Evolutionary conservation across 306 rosid species (phyloP).

Genomic region (Prunus dulcis): DNA sequence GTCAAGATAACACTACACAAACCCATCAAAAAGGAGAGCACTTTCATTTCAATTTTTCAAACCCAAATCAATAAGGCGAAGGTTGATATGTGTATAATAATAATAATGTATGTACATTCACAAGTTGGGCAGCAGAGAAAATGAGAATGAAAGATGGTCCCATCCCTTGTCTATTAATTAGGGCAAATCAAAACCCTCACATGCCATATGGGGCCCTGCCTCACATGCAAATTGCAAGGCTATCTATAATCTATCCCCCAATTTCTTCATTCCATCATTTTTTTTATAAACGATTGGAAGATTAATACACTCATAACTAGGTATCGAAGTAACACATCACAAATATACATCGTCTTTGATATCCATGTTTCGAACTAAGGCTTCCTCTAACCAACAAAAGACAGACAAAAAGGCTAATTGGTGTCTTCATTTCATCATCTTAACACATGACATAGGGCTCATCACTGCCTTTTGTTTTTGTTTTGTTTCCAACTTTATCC

Average conservation of each 20-base stretch:
- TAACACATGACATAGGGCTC: neutral
- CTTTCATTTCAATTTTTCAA: neutral
- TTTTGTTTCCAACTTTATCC: constrained; percentile 1
- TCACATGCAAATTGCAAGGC: constrained; percentile 23
- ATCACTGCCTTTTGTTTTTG: neutral
- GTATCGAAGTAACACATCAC: no score
- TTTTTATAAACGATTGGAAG: no score
- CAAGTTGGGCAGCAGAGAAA: neutral
- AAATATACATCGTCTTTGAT: no score
- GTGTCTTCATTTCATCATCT: neutral
- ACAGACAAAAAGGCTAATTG: no score
- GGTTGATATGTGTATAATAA: neutral
- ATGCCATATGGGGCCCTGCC: constrained; percentile 25
- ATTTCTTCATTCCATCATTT: neutral
- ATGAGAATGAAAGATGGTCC: constrained; percentile 3
- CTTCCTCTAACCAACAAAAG: neutral
- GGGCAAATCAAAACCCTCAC: neutral
- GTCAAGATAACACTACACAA: neutral
- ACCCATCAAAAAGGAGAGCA: neutral
- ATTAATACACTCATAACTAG: no score
- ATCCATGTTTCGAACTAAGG: no score
- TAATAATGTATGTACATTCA: neutral
- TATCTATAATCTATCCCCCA: no score
- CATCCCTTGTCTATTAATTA: neutral
- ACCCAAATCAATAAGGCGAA: neutral